Base-by-base conservation (phyloP, 164 flowering plant genomes). In the Euptelea pleiosperma region DNA sequence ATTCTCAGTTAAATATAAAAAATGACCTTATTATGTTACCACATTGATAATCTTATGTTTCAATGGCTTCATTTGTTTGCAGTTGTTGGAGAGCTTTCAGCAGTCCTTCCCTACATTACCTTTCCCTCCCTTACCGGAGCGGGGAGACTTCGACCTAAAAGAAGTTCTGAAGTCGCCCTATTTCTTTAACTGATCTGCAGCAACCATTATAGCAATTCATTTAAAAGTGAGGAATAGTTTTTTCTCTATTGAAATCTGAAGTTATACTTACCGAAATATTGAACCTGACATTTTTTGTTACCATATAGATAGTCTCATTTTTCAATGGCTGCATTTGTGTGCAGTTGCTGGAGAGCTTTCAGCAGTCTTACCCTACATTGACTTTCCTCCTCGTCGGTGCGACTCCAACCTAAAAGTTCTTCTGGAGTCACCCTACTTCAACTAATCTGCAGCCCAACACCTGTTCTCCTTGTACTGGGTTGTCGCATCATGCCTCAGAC, bases 71-170 rank as follows among this genome's bases (percentile, higher is more conserved):
- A 16, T 42, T 25, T 48, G 3, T 63, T 33, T 50, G 49, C 87
- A 82, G 87, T 66, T 82, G 68, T 55, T 80, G 80, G 79, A 73
- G 67, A 73, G 80, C 61, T 83, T 83, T 49, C 71, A 80, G 61
- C 59, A 68, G 41, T 70, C 80, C 22, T 80, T 79, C 60, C 88
- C 88, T 12, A 15, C 71, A 41, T 58, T 79, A 47, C 33, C 46
- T 1, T 81, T 83, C 52, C 88, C 88, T 31, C 79, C 83, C 16
- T 51, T 83, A 54, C 85, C 88, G 6, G 83, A 77, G 28, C 69
- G 85, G n/a, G 88, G 88, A 51, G 85, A 80, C 60, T 81, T 83
- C 46, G 77, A 83, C 61, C 62, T 83, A 29, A 72, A 58, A 52
- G 85, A 73, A 19, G 85, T 82, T 25, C 45, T 82, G 40, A 64